Conservation (phyloP, 83 land plant genomes). For the Isoetes engelmannii region DNA sequence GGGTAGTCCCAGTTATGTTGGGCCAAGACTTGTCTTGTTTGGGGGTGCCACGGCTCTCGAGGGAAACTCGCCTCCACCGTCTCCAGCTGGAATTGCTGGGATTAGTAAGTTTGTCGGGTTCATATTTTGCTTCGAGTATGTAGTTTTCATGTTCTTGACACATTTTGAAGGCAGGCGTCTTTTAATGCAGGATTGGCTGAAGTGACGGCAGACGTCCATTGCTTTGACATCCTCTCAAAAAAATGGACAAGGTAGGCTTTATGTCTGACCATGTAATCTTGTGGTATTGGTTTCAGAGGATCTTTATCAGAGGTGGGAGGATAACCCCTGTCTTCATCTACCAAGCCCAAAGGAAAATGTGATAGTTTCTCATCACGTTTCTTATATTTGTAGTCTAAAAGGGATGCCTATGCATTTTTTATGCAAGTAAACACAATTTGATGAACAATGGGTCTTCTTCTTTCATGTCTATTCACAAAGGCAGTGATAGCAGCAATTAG, state of each 20-base stretch:
- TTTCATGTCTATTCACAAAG: no score
- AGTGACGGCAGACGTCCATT: slow-evolving; percentile 71
- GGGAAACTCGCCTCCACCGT: slow-evolving; percentile 43
- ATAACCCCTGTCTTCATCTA: no score
- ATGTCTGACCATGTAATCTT: no score
- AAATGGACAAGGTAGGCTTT: slow-evolving; percentile 61
- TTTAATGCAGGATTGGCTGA: slow-evolving; percentile 52
- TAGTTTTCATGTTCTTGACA: neutral
- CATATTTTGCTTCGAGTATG: neutral
- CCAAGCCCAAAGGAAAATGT: no score
- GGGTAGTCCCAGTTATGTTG: slow-evolving; percentile 44
- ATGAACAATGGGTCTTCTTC: no score
- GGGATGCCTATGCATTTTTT: no score
- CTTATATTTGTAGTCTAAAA: no score
- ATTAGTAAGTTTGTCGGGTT: slow-evolving; percentile 35
- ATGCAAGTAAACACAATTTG: no score
- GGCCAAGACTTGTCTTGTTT: slow-evolving; percentile 77
- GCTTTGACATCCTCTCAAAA: slow-evolving; percentile 51
- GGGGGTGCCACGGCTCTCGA: slow-evolving; percentile 97
- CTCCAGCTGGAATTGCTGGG: slow-evolving; percentile 41
- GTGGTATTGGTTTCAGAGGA: no score
- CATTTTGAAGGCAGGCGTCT: neutral
- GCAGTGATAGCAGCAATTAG: no score
- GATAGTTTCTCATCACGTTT: no score
- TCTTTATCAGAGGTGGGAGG: no score